Conservation (phyloP, 2,329 filamentous ascomycete genomes). For the Alternaria incomplexa region DNA sequence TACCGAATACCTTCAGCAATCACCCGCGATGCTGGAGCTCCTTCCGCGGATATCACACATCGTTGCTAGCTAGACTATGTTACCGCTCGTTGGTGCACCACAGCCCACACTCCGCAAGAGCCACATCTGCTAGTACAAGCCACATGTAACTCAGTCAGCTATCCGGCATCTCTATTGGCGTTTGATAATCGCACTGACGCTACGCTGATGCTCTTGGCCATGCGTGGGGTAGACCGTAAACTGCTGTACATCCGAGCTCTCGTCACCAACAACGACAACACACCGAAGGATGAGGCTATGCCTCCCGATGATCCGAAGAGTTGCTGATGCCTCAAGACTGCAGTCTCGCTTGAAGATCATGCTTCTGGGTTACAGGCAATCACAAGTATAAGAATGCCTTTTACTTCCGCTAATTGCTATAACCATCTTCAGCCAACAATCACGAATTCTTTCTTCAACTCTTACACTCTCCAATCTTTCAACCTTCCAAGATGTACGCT, state of each 20-base stretch:
- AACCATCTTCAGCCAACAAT: background rate
- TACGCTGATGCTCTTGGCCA: background rate
- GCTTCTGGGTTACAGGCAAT: background rate
- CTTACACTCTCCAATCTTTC: background rate
- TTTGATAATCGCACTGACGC: background rate
- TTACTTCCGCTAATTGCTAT: background rate
- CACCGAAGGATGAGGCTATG: background rate
- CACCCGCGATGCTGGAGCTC: background rate
- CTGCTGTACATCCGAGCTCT: background rate
- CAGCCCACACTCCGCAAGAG: background rate
- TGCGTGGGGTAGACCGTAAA: background rate
- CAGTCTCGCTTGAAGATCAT: background rate
- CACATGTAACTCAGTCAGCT: background rate
- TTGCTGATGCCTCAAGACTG: background rate
- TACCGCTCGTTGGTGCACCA: background rate
- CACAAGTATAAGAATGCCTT: background rate
- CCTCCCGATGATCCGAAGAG: background rate
- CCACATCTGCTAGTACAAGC: background rate
- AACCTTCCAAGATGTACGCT: background rate
- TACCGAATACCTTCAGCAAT: background rate
- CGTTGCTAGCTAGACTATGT: background rate
- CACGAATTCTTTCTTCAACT: background rate
- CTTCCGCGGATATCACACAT: background rate
- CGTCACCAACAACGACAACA: background rate
- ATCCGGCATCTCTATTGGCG: background rate